Conservation (phyloP, 2,329 filamentous ascomycete species). For the Fusarium sororula region DNA sequence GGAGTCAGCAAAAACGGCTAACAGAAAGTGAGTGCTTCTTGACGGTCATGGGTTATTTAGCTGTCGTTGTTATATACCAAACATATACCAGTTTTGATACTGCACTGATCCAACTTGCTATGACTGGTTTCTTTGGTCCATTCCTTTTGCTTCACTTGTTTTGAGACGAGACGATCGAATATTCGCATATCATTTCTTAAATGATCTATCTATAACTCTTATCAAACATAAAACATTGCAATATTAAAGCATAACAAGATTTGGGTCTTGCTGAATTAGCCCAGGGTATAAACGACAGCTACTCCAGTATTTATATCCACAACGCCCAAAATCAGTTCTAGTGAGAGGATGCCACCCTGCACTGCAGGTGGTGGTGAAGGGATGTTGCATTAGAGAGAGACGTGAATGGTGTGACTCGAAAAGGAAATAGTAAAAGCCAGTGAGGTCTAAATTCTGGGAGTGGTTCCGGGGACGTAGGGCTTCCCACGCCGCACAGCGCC, state of each 20-base stretch:
- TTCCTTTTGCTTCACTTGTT: neutral
- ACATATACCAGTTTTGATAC: neutral
- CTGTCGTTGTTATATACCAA: neutral
- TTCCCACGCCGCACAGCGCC: conserved; percentile 53
- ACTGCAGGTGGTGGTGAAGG: conserved; percentile 18
- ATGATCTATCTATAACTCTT: conserved; percentile 27
- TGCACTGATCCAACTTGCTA: neutral
- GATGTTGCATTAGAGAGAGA: conserved; percentile 9
- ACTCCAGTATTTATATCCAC: conserved; percentile 14
- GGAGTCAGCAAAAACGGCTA: conserved; percentile 27
- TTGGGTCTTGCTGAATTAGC: conserved; percentile 5
- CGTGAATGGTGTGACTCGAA: neutral
- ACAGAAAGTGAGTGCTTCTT: conserved; percentile 3
- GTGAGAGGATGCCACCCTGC: conserved; percentile 23
- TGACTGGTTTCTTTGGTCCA: neutral
- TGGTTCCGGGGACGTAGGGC: conserved; percentile 53
- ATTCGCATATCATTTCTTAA: conserved; percentile 37
- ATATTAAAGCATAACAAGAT: conserved; percentile 1
- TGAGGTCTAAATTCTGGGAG: conserved; percentile 43
- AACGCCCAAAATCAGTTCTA: conserved; percentile 29
- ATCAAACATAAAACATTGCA: conserved; percentile 3
- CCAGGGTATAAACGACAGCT: conserved; percentile 40
- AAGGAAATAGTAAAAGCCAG: neutral
- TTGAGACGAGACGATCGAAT: conserved; percentile 5
- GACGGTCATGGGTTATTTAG: neutral